Evolutionary conservation across 2,329 filamentous ascomycete species (phyloP).

Genomic region (Annulohypoxylon truncatum): DNA sequence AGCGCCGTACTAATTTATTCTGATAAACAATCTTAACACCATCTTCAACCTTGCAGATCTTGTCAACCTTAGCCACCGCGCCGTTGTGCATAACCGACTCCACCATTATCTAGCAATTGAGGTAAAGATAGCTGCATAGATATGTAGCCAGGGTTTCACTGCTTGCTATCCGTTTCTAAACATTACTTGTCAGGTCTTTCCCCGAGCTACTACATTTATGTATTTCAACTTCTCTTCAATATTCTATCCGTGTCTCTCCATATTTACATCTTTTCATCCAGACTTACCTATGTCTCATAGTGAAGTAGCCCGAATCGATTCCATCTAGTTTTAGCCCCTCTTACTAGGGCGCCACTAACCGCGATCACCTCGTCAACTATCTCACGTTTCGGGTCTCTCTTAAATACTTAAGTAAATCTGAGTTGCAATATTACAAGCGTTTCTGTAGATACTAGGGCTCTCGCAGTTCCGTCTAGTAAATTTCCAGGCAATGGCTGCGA

Average conservation of each 20-base stretch:
- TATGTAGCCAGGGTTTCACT: conserved; percentile 14
- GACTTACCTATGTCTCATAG: background rate
- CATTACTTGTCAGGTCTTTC: conserved; percentile 19
- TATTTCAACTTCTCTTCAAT: conserved; percentile 8
- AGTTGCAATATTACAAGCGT: background rate
- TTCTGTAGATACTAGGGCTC: background rate
- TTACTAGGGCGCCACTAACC: conserved; percentile 1
- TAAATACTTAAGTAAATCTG: background rate
- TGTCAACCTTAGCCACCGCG: conserved; percentile 25
- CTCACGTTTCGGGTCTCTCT: background rate
- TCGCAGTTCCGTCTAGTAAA: background rate
- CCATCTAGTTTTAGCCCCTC: conserved; percentile 14
- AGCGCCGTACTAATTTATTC: conserved; percentile 15
- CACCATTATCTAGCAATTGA: conserved; percentile 34
- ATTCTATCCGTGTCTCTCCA: background rate
- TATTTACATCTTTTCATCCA: background rate
- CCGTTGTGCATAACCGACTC: conserved; percentile 26
- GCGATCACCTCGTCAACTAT: conserved; percentile 4
- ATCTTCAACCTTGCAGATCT: conserved; percentile 16
- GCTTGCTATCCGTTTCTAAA: conserved; percentile 18
- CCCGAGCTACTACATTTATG: conserved; percentile 5
- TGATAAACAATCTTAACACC: conserved; percentile 14
- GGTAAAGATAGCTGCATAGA: conserved; percentile 20
- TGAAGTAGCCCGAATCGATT: conserved; percentile 1
- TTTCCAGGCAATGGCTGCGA: conserved; percentile 41